Percentiles rank a stretch among this genome's conserved stretches.
Evolutionary conservation across 768 basidiomycete species (phyloP).

Genomic region (Suillus paluster): DNA sequence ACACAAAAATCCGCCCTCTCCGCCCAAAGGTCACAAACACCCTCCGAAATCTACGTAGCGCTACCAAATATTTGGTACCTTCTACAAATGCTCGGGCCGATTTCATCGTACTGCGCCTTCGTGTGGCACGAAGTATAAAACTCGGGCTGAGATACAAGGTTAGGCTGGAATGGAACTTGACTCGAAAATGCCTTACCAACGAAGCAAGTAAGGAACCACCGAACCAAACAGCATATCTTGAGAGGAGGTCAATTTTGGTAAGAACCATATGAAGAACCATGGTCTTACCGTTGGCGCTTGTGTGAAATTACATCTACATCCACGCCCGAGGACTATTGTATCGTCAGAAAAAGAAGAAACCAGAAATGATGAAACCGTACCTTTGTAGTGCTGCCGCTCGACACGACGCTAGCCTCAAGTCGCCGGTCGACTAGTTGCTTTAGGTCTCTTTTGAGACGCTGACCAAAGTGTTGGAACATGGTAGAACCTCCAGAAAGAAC

Average conservation of each 20-base stretch:
- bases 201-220: slow-evolving; percentile 95
- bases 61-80: slow-evolving; percentile 94
- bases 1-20: background rate
- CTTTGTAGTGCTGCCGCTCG: slow-evolving; percentile 77
- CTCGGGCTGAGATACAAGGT: slow-evolving; percentile 65
- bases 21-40: background rate
- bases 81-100: slow-evolving; percentile 90
- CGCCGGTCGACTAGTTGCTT: slow-evolving; percentile 93
- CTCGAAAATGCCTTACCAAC: slow-evolving; percentile 56
- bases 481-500: slow-evolving; percentile 97
- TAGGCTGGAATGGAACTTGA: slow-evolving; percentile 1
- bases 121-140: slow-evolving; percentile 95
- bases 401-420: slow-evolving; percentile 73
- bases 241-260: slow-evolving; percentile 14
- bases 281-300: slow-evolving; percentile 85
- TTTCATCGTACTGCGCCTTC: slow-evolving; percentile 92
- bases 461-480: slow-evolving; percentile 99
- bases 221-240: slow-evolving; percentile 94
- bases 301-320: slow-evolving; percentile 99
- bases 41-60: slow-evolving; percentile 55
- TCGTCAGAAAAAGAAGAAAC: background rate
- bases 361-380: slow-evolving; percentile 44
- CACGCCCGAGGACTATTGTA: slow-evolving; percentile 84
- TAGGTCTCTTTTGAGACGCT: slow-evolving; percentile 92
- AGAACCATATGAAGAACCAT: background rate